Conservation (phyloP, 257 asterid species). For the Voacanga thouarsii region DNA sequence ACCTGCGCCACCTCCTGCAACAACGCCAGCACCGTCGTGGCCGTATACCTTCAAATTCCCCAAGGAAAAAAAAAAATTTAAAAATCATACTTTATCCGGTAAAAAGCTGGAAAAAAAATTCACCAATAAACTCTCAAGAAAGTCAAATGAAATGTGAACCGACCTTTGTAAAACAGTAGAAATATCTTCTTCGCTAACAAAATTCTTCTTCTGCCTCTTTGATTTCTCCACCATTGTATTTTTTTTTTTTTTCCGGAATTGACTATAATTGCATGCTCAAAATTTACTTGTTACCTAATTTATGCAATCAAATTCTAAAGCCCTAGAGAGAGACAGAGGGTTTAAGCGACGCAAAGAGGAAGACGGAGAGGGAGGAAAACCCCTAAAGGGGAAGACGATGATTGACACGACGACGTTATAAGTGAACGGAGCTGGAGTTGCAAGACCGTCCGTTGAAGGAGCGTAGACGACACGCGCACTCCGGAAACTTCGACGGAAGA, state of each 20-base stretch:
- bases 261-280: not conserved
- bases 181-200: constrained; percentile 55
- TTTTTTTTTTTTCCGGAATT: not conserved
- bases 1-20: constrained; percentile 71
- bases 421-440: not conserved
- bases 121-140: not conserved
- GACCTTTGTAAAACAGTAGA: constrained; percentile 59
- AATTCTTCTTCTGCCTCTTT: constrained; percentile 48
- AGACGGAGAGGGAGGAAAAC: not conserved
- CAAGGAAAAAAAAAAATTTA: not conserved
- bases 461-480: constrained; percentile 16
- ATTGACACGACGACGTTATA: not conserved
- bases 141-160: not conserved
- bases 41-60: constrained; percentile 45
- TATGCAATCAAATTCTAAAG: not conserved
- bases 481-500: not conserved
- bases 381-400: not conserved
- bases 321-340: constrained; percentile 19
- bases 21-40: constrained; percentile 54
- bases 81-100: not conserved
- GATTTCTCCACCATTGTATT: constrained; percentile 50
- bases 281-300: not conserved
- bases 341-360: not conserved
- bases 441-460: constrained; percentile 7
- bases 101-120: not conserved